Percentiles rank a stretch among this genome's conserved stretches.
These are phyloP conservation scores for Emergomyces orientalis DNA, from an alignment of 2,329 filamentous ascomycete species.

Conservation along the genomic window DNA sequence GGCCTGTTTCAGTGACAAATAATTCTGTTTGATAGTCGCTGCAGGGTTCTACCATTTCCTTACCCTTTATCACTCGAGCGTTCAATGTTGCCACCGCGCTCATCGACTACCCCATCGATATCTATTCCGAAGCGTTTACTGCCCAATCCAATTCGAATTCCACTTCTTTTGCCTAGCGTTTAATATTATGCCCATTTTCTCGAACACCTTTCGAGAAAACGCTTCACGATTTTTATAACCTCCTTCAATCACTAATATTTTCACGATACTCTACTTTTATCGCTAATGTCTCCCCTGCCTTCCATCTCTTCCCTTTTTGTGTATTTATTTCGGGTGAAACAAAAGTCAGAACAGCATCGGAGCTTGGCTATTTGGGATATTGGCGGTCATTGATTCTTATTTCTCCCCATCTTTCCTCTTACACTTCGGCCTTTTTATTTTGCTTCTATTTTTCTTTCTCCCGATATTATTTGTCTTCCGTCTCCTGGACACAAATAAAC, in stretches of 20 bases:
- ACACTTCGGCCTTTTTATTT: neutral
- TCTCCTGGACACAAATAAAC: too few species aligned
- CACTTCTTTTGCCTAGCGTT: neutral
- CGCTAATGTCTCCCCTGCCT: neutral
- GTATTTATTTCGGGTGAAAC: neutral
- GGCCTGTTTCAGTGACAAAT: neutral
- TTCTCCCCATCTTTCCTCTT: neutral
- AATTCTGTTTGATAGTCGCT: neutral
- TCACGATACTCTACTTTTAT: neutral
- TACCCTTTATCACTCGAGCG: neutral
- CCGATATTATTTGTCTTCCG: too few species aligned
- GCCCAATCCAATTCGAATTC: too few species aligned
- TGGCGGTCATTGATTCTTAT: neutral
- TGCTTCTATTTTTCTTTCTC: neutral
- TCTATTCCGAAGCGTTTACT: too few species aligned
- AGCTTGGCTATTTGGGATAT: neutral
- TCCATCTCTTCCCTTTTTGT: neutral
- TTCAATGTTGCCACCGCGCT: neutral
- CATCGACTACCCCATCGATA: too few species aligned
- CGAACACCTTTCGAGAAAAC: neutral
- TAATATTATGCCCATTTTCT: neutral
- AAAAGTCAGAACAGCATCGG: neutral
- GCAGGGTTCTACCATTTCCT: neutral
- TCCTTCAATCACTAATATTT: neutral
- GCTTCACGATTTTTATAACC: neutral